Conservation (phyloP, 805 yeast species). For the Saturnispora hagleri region DNA sequence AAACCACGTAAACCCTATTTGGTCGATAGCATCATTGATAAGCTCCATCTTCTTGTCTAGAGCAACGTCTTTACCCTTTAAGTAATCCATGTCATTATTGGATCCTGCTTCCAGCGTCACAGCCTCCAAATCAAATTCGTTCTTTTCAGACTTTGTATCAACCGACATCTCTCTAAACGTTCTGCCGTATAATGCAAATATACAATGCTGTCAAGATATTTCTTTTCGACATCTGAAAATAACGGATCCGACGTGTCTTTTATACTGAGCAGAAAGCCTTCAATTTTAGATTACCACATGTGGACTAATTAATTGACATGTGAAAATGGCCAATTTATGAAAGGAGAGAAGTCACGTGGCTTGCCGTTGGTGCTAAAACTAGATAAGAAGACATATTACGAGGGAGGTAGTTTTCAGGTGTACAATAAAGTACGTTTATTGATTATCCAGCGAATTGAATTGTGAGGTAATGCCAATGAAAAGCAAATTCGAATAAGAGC, state of each 20-base stretch:
- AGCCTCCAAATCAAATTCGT: background rate
- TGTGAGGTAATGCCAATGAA: too few relatives aligned
- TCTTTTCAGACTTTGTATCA: background rate
- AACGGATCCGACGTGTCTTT: background rate
- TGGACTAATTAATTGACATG: background rate
- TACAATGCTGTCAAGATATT: too few relatives aligned
- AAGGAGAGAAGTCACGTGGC: background rate
- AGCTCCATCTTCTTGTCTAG: conserved; percentile 34
- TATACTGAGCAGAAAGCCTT: background rate
- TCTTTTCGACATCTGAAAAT: background rate
- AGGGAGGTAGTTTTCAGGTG: too few relatives aligned
- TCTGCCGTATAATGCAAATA: too few relatives aligned
- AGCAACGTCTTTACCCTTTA: conserved; percentile 28
- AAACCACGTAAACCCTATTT: conserved; percentile 52
- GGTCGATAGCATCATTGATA: conserved; percentile 47
- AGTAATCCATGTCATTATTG: conserved; percentile 3
- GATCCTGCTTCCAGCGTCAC: background rate
- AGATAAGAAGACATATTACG: too few relatives aligned
- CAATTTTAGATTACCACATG: background rate
- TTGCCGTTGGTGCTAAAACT: too few relatives aligned
- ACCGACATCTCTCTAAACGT: background rate
- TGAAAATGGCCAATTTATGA: background rate
- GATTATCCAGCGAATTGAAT: too few relatives aligned
- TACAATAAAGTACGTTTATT: too few relatives aligned
- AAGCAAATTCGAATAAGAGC: too few relatives aligned